Evolutionary conservation across 2,329 filamentous ascomycete genomes (phyloP), one percentile per base, ranked within the genome.

Genomic region (Fusarium nelsonii): DNA sequence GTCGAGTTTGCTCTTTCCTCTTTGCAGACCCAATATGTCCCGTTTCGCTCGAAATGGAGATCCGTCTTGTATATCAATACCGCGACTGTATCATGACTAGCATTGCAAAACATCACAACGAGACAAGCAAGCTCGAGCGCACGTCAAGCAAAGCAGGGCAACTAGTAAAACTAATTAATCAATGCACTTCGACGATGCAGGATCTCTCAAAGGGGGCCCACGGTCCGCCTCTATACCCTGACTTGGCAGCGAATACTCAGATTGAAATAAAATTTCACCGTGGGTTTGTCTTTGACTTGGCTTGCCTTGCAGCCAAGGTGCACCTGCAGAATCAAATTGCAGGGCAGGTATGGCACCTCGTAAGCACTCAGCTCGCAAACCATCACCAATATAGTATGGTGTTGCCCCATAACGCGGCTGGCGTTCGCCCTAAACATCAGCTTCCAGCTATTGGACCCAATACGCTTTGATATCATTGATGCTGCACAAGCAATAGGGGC

Each of bases 341-440:
- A 51, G 34, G 48, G 48, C 23, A 30, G 48, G n/a, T 18, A 51
- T 51, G 48, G 23, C 23, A 51, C 16, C 26, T 30, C 45, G 34
- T 37, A 37, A 37, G 12, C 34, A 28, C 48, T 30, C 48, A 51
- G 33, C 68, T 70, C 63, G 68, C 52, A 58, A 64, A 37, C 53
- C 28, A 68, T 45, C 43, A 57, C 68, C 40, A 12, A 69, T 50
- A 23, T n/a, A 58, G 63, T 48, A 61, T 58, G 39, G 45, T 16
- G 34, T 34, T 20, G 34, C 40, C 48, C 66, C 28, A 48, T 63
- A 71, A 36, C 56, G 58, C 28, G 59, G 55, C 59, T 63, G 45
- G 51, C 58, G 51, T 45, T 48, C 55, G 63, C 61, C 46, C 46
- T 52, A 49, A 41, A 53, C 54, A 41, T 64, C 53, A 63, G 50